These are phyloP conservation scores for Aspergillus ibericus DNA, from an alignment of 2,329 filamentous ascomycete species.

Conservation along the genomic window DNA sequence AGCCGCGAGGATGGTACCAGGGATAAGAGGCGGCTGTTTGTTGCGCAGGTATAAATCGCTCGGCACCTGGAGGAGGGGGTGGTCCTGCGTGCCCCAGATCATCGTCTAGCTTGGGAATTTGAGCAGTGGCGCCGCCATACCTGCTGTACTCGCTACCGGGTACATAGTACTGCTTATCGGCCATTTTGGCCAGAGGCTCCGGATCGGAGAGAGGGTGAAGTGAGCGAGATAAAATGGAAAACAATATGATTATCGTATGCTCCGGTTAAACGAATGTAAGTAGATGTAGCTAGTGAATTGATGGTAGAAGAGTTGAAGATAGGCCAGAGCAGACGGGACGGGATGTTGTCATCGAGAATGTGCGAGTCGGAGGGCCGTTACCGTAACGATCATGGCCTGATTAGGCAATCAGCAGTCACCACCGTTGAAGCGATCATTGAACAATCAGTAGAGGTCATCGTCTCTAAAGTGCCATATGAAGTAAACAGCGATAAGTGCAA, in stretches of 20 bases:
- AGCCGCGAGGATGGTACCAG: conserved; percentile 53
- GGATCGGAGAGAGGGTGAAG: not conserved
- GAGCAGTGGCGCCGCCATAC: conserved; percentile 22
- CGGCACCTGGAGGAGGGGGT: conserved; percentile 14
- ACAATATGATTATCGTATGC: not conserved
- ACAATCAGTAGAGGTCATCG: not conserved
- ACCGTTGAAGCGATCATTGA: not conserved
- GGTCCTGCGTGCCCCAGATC: conserved; percentile 19
- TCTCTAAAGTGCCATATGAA: not conserved
- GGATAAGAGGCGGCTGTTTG: conserved; percentile 19
- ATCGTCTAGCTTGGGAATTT: conserved; percentile 16
- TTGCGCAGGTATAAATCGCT: conserved; percentile 3
- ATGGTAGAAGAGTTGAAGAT: not conserved
- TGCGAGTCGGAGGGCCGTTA: conserved; percentile 1
- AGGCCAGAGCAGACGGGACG: not conserved
- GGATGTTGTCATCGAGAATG: conserved; percentile 16
- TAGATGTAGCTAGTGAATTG: not conserved
- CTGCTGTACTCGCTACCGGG: conserved; percentile 21
- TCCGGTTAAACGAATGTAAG: not conserved
- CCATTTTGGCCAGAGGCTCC: not conserved
- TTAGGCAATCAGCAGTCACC: conserved; percentile 9
- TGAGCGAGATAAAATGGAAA: not conserved
- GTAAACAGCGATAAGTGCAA: not conserved
- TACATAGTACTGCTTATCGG: conserved; percentile 4
- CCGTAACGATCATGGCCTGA: conserved; percentile 14